phyloP scores from a whole-genome alignment of 257 asterid genomes.

The Salvia rosmarinus region DNA sequence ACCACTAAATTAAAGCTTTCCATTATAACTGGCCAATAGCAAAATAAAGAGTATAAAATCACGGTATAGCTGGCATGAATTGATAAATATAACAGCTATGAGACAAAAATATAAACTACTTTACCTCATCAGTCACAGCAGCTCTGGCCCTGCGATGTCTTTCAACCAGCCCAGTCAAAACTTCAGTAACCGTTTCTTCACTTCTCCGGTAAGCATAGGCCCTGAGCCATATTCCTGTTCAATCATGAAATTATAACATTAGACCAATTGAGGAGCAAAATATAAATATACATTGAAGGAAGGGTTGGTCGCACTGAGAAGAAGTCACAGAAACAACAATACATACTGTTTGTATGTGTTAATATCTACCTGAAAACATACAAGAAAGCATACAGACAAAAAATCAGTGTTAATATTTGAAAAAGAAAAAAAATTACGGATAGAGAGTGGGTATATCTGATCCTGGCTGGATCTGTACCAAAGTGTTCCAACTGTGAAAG shows the following conservation, averaged over 20 bases:
- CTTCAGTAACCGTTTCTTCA: conserved; percentile 73
- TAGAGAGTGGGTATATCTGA: background rate
- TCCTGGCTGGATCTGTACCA: background rate
- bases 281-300: background rate
- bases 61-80: background rate
- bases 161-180: conserved; percentile 77
- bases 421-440: background rate
- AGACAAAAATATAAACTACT: background rate
- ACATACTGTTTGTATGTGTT: conserved; percentile 60
- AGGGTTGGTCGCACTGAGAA: background rate
- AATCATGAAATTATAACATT: conserved; percentile 21
- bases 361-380: conserved; percentile 71
- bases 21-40: background rate
- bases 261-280: background rate
- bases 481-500: too few relatives aligned
- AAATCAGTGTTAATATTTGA: conserved; percentile 10
- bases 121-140: conserved; percentile 92
- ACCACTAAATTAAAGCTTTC: background rate
- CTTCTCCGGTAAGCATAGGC: conserved; percentile 93
- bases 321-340: conserved; percentile 1
- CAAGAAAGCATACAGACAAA: background rate
- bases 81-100: background rate
- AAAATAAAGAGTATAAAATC: background rate
- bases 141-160: conserved; percentile 83
- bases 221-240: conserved; percentile 89